These are phyloP conservation scores for Saccharomyces eubayanus DNA, from an alignment of 805 yeast genomes.

Conservation along the genomic window DNA sequence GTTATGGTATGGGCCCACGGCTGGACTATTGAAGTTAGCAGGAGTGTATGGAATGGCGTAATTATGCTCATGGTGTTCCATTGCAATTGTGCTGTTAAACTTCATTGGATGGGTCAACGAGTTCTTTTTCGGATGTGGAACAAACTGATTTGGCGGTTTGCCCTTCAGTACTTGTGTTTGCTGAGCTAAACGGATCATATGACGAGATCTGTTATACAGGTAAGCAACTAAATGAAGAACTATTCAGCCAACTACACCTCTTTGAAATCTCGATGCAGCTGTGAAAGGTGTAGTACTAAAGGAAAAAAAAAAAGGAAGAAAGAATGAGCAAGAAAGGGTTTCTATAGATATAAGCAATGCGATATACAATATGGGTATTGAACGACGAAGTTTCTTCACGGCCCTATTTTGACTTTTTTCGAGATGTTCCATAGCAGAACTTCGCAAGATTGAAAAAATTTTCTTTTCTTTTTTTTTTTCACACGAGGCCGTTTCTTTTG, in stretches of 20 bases:
- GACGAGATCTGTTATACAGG: neutral
- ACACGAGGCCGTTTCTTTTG: neutral
- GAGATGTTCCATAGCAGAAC: neutral
- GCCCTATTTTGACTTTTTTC: neutral
- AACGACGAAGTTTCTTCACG: neutral
- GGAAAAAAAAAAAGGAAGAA: neutral
- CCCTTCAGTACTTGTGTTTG: conserved; percentile 31
- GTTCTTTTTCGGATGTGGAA: conserved; percentile 31
- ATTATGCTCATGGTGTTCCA: conserved; percentile 21
- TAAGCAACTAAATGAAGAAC: neutral
- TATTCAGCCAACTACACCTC: neutral
- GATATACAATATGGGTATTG: neutral
- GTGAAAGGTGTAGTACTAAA: neutral
- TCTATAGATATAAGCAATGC: neutral
- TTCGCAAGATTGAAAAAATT: neutral
- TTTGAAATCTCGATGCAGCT: neutral
- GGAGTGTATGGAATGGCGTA: conserved; percentile 19
- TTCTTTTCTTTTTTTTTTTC: neutral
- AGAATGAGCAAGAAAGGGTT: neutral
- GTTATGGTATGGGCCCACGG: neutral
- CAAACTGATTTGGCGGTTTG: conserved; percentile 35
- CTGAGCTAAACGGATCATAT: conserved; percentile 30
- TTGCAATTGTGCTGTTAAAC: conserved; percentile 30
- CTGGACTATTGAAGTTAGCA: conserved; percentile 5
- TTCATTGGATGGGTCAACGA: conserved; percentile 33